Conservation (phyloP, 345 rosid species). For the Theobroma cacao region DNA sequence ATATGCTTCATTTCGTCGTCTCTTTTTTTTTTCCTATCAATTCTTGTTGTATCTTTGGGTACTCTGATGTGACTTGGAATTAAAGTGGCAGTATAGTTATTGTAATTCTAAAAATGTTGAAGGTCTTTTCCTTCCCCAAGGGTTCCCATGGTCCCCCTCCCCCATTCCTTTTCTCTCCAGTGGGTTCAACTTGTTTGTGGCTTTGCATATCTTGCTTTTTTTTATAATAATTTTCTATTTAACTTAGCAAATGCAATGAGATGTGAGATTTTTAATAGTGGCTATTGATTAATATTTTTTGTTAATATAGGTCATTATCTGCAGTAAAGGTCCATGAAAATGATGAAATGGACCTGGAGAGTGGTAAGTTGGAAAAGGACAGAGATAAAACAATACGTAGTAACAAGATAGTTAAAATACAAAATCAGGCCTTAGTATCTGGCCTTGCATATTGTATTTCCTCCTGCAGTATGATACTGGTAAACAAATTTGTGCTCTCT, state of each 20-base stretch:
- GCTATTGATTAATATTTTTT: slow-evolving; percentile 8
- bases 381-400: slow-evolving; percentile 47
- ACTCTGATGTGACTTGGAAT: background rate
- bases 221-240: background rate
- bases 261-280: background rate
- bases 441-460: slow-evolving; percentile 94
- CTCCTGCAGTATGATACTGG: slow-evolving; percentile 97
- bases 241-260: background rate
- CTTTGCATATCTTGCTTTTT: background rate
- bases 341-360: slow-evolving; percentile 78
- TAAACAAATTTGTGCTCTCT: slow-evolving; percentile 92
- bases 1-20: background rate
- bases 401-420: slow-evolving; percentile 42
- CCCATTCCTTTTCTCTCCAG: background rate
- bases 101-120: background rate
- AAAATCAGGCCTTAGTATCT: slow-evolving; percentile 76
- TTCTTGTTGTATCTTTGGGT: background rate
- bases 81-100: background rate
- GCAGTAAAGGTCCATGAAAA: slow-evolving; percentile 57
- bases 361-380: slow-evolving; percentile 59
- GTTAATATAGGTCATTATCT: slow-evolving; percentile 41
- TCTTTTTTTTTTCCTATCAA: background rate
- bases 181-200: background rate
- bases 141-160: background rate
- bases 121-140: background rate